Evolutionary conservation across 176 grass and related monocot species (phyloP).

Genomic region (Juncus effusus): DNA sequence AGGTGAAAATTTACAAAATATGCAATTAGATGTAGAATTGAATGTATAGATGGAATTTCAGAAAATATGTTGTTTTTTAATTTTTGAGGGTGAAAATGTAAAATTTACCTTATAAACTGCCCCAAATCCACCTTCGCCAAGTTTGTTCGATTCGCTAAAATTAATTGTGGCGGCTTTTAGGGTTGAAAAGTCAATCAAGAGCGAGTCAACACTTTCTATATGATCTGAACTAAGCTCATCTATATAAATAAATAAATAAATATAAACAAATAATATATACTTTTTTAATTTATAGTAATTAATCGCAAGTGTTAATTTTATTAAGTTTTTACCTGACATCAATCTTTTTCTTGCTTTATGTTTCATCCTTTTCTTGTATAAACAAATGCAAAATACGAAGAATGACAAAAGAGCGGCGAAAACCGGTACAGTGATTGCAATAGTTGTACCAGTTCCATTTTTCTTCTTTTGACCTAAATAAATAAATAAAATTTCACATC

Average conservation of each 20-base stretch:
- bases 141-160: constrained; percentile 31
- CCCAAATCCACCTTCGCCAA: constrained; percentile 76
- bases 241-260: constrained; percentile 12
- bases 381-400: constrained; percentile 9
- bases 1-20: no score
- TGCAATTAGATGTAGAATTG: no score
- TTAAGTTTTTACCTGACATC: not conserved
- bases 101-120: constrained; percentile 1
- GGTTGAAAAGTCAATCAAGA: constrained; percentile 46
- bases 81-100: constrained; percentile 43
- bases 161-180: constrained; percentile 25
- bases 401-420: not conserved
- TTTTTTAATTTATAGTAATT: not conserved
- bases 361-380: constrained; percentile 17
- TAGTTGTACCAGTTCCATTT: not conserved
- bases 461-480: constrained; percentile 31
- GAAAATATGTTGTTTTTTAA: no score
- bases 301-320: not conserved
- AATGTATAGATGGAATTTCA: no score
- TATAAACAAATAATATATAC: not conserved
- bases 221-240: constrained; percentile 31
- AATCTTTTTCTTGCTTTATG: not conserved
- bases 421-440: constrained; percentile 10
- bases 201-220: constrained; percentile 35
- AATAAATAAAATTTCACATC: not conserved